These are phyloP conservation scores for Cladosporium sp. DNA, from an alignment of 2,329 filamentous ascomycete species.

Conservation along the genomic window DNA sequence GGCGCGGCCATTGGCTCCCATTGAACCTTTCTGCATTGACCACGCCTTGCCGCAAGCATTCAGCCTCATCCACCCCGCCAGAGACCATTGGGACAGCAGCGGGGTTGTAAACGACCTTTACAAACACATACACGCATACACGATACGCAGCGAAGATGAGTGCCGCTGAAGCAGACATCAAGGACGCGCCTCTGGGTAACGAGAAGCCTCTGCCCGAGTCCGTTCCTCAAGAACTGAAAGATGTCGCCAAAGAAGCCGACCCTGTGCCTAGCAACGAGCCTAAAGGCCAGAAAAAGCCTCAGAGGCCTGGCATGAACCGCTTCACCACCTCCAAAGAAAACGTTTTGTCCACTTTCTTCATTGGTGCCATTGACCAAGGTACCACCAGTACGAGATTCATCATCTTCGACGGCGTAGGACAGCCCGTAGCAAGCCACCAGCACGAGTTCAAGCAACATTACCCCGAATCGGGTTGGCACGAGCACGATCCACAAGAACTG, in stretches of 20 bases:
- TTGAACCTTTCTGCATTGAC: neutral
- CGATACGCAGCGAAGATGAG: neutral
- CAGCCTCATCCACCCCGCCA: conserved; percentile 7
- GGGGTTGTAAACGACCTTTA: conserved; percentile 2
- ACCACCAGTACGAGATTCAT: conserved; percentile 88
- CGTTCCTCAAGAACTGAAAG: conserved; percentile 3
- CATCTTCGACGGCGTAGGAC: conserved; percentile 77
- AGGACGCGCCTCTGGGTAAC: conserved; percentile 8
- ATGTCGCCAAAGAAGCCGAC: conserved; percentile 1
- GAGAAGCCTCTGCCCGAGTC: neutral
- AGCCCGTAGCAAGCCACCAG: conserved; percentile 77
- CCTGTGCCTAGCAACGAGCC: neutral
- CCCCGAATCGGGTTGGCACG: conserved; percentile 86
- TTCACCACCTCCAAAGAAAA: conserved; percentile 33
- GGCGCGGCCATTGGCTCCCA: conserved; percentile 4
- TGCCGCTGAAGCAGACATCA: conserved; percentile 7
- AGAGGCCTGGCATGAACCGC: conserved; percentile 25
- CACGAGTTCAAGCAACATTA: conserved; percentile 83
- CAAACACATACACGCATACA: neutral
- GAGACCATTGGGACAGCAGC: conserved; percentile 10
- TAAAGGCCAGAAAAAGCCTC: conserved; percentile 8
- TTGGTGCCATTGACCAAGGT: conserved; percentile 86
- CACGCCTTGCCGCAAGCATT: neutral
- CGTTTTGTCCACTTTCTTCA: conserved; percentile 51
- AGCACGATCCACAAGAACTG: conserved; percentile 75